A percentile compares a stretch with the other conserved stretches of the same genome.
phyloP scores from a whole-genome alignment of 257 asterid species.

The Dorcoceras hygrometricum region DNA sequence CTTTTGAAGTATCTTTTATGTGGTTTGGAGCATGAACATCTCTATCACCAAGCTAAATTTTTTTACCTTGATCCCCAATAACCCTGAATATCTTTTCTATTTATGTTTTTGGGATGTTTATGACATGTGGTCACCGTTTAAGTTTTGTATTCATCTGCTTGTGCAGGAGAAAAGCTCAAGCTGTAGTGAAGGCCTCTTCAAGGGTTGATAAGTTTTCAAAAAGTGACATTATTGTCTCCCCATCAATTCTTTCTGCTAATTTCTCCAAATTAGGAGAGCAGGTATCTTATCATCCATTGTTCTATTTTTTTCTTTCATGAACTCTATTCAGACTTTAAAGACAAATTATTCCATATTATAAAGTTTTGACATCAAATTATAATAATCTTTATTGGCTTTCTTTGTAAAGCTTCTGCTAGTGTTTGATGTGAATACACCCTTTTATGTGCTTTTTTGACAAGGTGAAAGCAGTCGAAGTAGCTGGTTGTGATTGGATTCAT shows the following conservation, averaged over 20 bases:
- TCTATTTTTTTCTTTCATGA: not conserved
- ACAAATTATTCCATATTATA: slow-evolving; percentile 7
- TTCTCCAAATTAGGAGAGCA: slow-evolving; percentile 96
- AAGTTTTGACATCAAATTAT: not conserved
- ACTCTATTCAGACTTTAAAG: slow-evolving; percentile 9
- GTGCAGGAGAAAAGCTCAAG: slow-evolving; percentile 64
- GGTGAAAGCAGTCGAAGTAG: slow-evolving; percentile 97
- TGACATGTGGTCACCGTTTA: not conserved
- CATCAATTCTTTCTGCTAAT: slow-evolving; percentile 96
- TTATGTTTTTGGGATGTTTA: not conserved
- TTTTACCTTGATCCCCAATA: slow-evolving; percentile 15
- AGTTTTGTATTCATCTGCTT: slow-evolving; percentile 5
- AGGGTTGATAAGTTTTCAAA: slow-evolving; percentile 91
- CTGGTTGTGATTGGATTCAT: slow-evolving; percentile 99
- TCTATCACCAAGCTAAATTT: not conserved
- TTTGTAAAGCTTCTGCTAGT: not conserved
- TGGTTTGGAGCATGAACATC: slow-evolving; percentile 1
- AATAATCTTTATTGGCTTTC: slow-evolving; percentile 6
- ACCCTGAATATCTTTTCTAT: not conserved
- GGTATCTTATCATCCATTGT: slow-evolving; percentile 39
- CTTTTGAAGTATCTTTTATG: not conserved
- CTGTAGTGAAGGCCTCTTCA: slow-evolving; percentile 75
- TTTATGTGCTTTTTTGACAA: slow-evolving; percentile 30
- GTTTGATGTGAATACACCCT: slow-evolving; percentile 15
- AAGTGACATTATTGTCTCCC: slow-evolving; percentile 91